phyloP scores from a whole-genome alignment of 768 basidiomycete species.

The Phanerochaete sordida region DNA sequence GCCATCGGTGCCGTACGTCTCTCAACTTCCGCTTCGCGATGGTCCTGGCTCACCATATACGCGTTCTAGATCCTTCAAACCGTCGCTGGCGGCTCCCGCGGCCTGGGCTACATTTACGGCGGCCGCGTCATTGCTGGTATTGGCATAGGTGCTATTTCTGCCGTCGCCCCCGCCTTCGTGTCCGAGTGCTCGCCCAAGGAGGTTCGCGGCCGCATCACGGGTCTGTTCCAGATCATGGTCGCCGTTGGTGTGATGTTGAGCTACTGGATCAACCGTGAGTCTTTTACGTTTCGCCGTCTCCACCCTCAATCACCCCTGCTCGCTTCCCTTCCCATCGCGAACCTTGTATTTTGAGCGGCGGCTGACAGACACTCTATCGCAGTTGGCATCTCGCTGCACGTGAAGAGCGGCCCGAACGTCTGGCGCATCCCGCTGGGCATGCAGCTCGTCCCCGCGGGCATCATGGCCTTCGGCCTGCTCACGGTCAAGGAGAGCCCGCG shows the following conservation, averaged over 20 bases:
- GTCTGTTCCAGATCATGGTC: slow-evolving; percentile 85
- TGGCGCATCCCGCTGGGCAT: slow-evolving; percentile 76
- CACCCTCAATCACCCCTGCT: background rate
- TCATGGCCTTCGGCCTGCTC: slow-evolving; percentile 63
- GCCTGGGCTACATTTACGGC: slow-evolving; percentile 68
- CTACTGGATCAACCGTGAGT: slow-evolving; percentile 75
- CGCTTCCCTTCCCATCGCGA: background rate
- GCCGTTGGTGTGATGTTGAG: slow-evolving; percentile 83
- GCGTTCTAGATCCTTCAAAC: slow-evolving; percentile 62
- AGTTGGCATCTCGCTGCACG: slow-evolving; percentile 62
- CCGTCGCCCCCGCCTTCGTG: slow-evolving; percentile 83
- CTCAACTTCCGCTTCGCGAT: background rate
- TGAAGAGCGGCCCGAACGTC: slow-evolving; percentile 41
- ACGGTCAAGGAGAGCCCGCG: slow-evolving; percentile 78
- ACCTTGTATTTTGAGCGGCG: background rate
- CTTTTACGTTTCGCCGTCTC: background rate
- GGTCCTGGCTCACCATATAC: slow-evolving; percentile 1
- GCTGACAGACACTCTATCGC: background rate
- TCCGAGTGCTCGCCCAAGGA: slow-evolving; percentile 87
- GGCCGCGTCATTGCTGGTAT: slow-evolving; percentile 79
- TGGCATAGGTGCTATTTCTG: slow-evolving; percentile 79
- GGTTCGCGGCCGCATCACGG: slow-evolving; percentile 82
- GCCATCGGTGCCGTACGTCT: slow-evolving; percentile 62
- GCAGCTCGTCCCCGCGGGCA: slow-evolving; percentile 71
- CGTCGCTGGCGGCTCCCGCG: slow-evolving; percentile 51